Evolutionary conservation across 345 rosid genomes (phyloP).

Genomic region (Ricinus communis): DNA sequence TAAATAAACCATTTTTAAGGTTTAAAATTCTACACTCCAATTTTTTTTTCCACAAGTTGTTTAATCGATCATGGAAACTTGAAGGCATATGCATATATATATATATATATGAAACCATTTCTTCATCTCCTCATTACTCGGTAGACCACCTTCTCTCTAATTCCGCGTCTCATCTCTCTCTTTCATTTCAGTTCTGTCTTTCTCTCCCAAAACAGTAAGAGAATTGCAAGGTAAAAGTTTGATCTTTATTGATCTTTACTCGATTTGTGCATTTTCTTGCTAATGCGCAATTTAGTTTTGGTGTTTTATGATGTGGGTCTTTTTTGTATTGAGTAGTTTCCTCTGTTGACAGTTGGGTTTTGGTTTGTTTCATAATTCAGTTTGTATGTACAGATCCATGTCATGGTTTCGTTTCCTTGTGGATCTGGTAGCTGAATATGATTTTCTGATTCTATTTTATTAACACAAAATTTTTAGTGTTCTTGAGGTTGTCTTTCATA

Average conservation of each 20-base stretch:
- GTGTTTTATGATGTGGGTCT: constrained; percentile 7
- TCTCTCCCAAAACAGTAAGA: not conserved
- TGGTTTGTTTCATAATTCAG: not conserved
- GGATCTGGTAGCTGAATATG: constrained; percentile 2
- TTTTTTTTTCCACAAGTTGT: not conserved
- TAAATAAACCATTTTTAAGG: too few species aligned
- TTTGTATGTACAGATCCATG: constrained; percentile 2
- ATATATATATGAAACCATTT: too few species aligned
- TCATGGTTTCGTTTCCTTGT: not conserved
- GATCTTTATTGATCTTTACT: not conserved
- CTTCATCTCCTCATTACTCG: not conserved
- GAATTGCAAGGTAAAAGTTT: not conserved
- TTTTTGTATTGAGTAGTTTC: not conserved
- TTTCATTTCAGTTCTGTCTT: not conserved
- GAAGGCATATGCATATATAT: not conserved
- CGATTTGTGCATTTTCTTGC: not conserved
- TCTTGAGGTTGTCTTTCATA: not conserved
- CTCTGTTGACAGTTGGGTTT: not conserved
- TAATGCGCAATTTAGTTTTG: not conserved
- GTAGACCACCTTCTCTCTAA: not conserved
- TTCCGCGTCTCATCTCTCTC: not conserved
- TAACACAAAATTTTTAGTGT: too few species aligned
- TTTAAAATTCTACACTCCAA: too few species aligned
- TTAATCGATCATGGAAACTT: constrained; percentile 11
- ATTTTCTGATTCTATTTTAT: too few species aligned